phyloP scores from a whole-genome alignment of 331 rosid genomes.

The Quercus phellos region DNA sequence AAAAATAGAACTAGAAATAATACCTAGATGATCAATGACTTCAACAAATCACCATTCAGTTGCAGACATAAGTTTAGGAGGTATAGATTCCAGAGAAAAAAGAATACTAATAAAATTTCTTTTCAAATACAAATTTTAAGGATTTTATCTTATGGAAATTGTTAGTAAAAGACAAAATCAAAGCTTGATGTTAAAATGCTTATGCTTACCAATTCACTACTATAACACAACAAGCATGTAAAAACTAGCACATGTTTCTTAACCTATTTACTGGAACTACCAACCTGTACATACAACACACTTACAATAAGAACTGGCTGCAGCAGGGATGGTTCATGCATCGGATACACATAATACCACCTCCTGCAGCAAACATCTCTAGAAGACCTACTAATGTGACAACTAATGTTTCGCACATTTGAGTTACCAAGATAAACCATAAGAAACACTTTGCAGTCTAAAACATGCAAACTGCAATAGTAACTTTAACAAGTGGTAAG shows the following conservation, averaged over 20 bases:
- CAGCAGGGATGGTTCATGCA: not conserved
- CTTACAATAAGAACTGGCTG: slow-evolving; percentile 12
- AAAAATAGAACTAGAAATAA: not conserved
- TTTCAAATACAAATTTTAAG: slow-evolving; percentile 6
- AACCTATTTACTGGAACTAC: not conserved
- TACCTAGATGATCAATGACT: not conserved
- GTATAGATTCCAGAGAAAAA: slow-evolving; percentile 2
- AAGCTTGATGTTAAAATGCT: not conserved
- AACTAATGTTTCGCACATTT: not conserved
- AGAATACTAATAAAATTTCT: not conserved
- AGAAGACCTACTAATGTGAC: not conserved
- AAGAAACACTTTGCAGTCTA: slow-evolving; percentile 11
- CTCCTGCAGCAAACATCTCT: slow-evolving; percentile 11
- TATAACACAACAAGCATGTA: not conserved
- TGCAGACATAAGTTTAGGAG: not conserved
- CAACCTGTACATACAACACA: slow-evolving; percentile 6
- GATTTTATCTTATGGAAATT: slow-evolving; percentile 3
- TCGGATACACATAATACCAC: too few relatives aligned
- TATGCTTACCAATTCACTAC: not conserved
- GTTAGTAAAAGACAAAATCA: not conserved
- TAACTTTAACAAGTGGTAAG: slow-evolving; percentile 20
- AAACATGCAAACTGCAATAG: slow-evolving; percentile 17
- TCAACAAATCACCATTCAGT: not conserved
- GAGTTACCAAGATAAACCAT: not conserved
- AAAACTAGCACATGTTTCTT: not conserved